These are phyloP conservation scores for Sarcodon aspratus DNA, from an alignment of 768 basidiomycete genomes.

Conservation along the genomic window DNA sequence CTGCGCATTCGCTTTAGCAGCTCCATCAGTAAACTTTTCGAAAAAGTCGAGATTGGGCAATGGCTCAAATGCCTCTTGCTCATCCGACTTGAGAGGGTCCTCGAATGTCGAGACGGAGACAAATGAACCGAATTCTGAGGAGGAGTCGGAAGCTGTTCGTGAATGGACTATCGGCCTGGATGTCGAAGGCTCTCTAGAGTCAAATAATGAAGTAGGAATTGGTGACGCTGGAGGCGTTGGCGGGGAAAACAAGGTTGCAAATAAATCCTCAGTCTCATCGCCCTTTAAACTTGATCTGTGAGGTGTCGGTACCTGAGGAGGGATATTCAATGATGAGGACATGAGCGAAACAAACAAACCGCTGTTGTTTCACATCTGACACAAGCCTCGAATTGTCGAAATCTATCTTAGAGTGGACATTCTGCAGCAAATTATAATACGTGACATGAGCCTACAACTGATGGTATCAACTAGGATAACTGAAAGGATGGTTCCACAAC, in stretches of 20 bases:
- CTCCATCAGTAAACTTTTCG: constrained; percentile 45
- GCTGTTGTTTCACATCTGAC: too few relatives aligned
- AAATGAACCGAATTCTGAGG: constrained; percentile 47
- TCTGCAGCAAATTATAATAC: too few relatives aligned
- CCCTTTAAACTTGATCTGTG: too few relatives aligned
- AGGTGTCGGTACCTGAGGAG: too few relatives aligned
- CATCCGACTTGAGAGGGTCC: constrained; percentile 30
- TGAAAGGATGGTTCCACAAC: too few relatives aligned
- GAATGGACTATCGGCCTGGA: constrained; percentile 5
- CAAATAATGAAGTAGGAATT: constrained; percentile 2
- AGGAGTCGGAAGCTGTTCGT: constrained; percentile 18
- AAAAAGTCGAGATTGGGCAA: constrained; percentile 35
- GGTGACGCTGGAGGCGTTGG: constrained; percentile 21
- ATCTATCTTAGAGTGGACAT: too few relatives aligned
- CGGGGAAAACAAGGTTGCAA: constrained; percentile 22
- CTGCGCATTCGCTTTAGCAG: constrained; percentile 39
- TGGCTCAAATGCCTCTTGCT: constrained; percentile 7
- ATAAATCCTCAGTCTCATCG: constrained; percentile 18
- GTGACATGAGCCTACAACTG: too few relatives aligned
- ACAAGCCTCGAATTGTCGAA: too few relatives aligned
- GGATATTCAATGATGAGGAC: too few relatives aligned
- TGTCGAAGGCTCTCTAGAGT: constrained; percentile 1
- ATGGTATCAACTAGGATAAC: too few relatives aligned
- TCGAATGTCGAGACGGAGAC: constrained; percentile 43
- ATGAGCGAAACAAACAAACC: too few relatives aligned